Evolutionary conservation across 148 eudicot species (phyloP).

Genomic region (Dianthus caryophyllus): DNA sequence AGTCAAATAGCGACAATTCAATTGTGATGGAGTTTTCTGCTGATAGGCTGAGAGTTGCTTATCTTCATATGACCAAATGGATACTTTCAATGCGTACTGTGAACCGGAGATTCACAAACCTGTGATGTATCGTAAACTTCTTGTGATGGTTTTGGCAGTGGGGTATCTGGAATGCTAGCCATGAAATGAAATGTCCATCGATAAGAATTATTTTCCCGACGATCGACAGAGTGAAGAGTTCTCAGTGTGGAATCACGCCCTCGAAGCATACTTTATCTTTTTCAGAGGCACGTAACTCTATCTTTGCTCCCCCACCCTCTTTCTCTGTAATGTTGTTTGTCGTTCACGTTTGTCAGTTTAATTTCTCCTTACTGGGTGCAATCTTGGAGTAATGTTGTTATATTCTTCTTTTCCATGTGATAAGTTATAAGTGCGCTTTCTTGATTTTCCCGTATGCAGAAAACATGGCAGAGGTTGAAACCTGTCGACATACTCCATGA

Average conservation of each 20-base stretch:
- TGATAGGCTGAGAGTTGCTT: background rate
- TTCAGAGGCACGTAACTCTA: constrained; percentile 53
- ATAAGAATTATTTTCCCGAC: constrained; percentile 71
- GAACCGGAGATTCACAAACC: background rate
- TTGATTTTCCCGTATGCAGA: constrained; percentile 38
- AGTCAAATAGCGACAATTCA: too few species aligned
- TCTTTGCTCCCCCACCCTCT: background rate
- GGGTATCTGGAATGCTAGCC: constrained; percentile 85
- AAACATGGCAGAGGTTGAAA: constrained; percentile 84
- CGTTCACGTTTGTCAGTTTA: background rate
- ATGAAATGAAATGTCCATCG: constrained; percentile 69
- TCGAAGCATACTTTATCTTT: constrained; percentile 66
- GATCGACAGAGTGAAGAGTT: constrained; percentile 73
- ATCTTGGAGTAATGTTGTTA: too few species aligned
- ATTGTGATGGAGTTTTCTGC: background rate
- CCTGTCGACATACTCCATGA: constrained; percentile 59
- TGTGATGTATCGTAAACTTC: constrained; percentile 9
- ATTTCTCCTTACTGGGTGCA: too few species aligned
- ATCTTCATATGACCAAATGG: background rate
- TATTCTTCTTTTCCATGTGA: background rate
- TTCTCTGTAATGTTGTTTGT: background rate
- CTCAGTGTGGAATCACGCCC: constrained; percentile 59
- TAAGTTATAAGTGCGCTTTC: background rate
- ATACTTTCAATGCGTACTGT: background rate
- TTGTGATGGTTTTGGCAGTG: constrained; percentile 47